Percentiles rank a stretch among this genome's conserved stretches.
Conservation (phyloP, 1,139 yeast species). For the Ashbya aceris region DNA sequence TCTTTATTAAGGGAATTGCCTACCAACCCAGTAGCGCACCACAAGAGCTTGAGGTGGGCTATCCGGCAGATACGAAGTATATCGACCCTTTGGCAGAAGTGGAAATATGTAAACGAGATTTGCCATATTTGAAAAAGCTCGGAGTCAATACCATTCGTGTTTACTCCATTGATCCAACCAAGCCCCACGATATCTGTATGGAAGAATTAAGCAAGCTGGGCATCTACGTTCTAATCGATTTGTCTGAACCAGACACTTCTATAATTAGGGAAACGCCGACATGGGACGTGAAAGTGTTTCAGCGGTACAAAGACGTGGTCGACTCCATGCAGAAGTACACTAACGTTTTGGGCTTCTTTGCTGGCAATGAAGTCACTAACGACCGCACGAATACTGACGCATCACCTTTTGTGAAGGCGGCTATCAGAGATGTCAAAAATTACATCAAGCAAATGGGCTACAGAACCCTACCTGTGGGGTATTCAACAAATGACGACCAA, state of each 20-base stretch:
- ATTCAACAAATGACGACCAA: slow-evolving; percentile 52
- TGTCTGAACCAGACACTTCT: slow-evolving; percentile 45
- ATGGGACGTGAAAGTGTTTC: slow-evolving; percentile 52
- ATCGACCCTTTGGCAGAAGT: slow-evolving; percentile 47
- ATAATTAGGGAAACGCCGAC: slow-evolving; percentile 41
- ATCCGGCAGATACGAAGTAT: slow-evolving; percentile 32
- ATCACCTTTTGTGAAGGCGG: slow-evolving; percentile 55
- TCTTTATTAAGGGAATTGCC: slow-evolving; percentile 50
- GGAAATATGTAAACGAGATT: slow-evolving; percentile 41
- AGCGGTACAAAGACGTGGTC: slow-evolving; percentile 51
- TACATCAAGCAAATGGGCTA: slow-evolving; percentile 38
- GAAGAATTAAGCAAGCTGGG: slow-evolving; percentile 43
- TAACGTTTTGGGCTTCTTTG: slow-evolving; percentile 49
- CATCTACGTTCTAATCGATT: slow-evolving; percentile 46
- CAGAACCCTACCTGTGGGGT: slow-evolving; percentile 51
- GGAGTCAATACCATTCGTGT: slow-evolving; percentile 48
- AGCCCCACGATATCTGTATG: slow-evolving; percentile 49
- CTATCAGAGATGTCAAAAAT: slow-evolving; percentile 46
- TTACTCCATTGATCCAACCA: slow-evolving; percentile 43
- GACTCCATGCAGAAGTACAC: slow-evolving; percentile 41
- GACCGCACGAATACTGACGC: slow-evolving; percentile 41
- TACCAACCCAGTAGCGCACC: slow-evolving; percentile 41
- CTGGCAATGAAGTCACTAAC: slow-evolving; percentile 55
- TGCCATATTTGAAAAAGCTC: slow-evolving; percentile 38
- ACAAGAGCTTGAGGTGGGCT: slow-evolving; percentile 17